Base-by-base conservation (phyloP, 1,284 basidiomycete genomes). In the Omphalotus olearius region DNA sequence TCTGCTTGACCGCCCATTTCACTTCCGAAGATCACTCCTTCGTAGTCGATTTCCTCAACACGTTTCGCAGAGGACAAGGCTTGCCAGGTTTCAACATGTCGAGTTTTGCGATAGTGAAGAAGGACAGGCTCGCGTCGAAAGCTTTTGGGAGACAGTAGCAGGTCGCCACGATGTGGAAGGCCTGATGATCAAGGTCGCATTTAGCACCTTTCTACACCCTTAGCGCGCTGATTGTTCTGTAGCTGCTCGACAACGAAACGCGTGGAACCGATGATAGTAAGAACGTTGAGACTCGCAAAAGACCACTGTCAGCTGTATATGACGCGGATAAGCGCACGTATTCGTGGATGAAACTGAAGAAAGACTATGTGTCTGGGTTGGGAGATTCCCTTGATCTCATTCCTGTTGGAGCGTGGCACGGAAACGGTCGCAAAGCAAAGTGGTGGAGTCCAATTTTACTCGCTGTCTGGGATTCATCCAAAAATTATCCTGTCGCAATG, bases 361-460 rank as follows among this genome's bases (percentile, higher is more conserved):
- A 90, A 63, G 85, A 88, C 62, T 88, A 88, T 59, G 80, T 85
- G 20, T 72, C 73, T 20, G 82, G 80, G 0, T 62, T 88, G 28
- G 82, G 82, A 26, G 85, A 85, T 58, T 78, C 77, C 35, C 69
- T 86, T 20, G 82, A 83, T 60, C 64, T 83, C 45, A 78, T 90
- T n/a, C 89, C 88, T 2, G 78, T 91, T 53, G 91, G 85, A 35
- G 91, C 88, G 16, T 95, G 90, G 92, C 85, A 95, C 70, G 94
- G 94, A 40, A 89, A 87, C 66, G 94, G 94, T n/a, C 73, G 93
- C 33, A 98, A 97, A 69, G 88, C 85, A 7, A 79, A 82, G 25
- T 97, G 93, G 93, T 98, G 93, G 92, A 89, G 85, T 56, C 94
- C 94, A 0, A 84, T 97, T 59, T 73, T 98, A 11, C 78, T 97